Evolutionary conservation across 2,329 filamentous ascomycete species (phyloP), one percentile per base, ranked within the genome.

Genomic region (Lithohypha guttulata): DNA sequence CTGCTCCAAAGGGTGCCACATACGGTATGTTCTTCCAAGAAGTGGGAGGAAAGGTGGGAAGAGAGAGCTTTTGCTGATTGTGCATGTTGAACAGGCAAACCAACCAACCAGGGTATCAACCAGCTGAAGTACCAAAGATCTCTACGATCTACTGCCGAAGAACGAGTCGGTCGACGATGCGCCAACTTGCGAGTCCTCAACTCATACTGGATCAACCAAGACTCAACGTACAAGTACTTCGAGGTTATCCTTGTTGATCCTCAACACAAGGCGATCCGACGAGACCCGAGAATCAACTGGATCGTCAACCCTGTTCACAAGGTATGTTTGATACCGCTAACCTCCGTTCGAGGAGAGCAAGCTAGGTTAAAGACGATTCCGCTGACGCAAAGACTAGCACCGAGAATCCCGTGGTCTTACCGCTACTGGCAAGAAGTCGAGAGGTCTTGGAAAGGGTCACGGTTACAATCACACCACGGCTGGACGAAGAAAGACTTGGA

Each of bases 191-290:
- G 91, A 65, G 91, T 98, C 64, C 83, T 98, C 63, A 98, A 98
- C 84, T 96, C 89, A 52, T 98, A 98, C 87, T 98, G 93, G 93
- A 85, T 98, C 77, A 98, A 98, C 84, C 86, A 96, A 79, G 91
- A 98, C 77, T 95, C 87, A 48, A 98, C 91, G 71, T 98, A 96
- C 84, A 98, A 98, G 79, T 98, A 98, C 84, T 98, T 79, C 77
- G 91, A 98, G 75, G 81, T 96, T 70, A 96, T 98, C 75, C 84
- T 95, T 63, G 89, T 98, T 65, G 91, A 98, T 75, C 91, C 91
- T 66, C 84, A 93, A 76, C 91, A 98, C 84, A 96, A 96, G 80
- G 91, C 91, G 64, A 98, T 98, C 78, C 91, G 91, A 70, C 84
- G 83, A 64, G 91, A 98, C 69, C 75, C 91, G 62, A 87, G 91